These are phyloP conservation scores for Debaryomycetaceae sp. DNA, from an alignment of 1,139 yeast species.

Conservation along the genomic window DNA sequence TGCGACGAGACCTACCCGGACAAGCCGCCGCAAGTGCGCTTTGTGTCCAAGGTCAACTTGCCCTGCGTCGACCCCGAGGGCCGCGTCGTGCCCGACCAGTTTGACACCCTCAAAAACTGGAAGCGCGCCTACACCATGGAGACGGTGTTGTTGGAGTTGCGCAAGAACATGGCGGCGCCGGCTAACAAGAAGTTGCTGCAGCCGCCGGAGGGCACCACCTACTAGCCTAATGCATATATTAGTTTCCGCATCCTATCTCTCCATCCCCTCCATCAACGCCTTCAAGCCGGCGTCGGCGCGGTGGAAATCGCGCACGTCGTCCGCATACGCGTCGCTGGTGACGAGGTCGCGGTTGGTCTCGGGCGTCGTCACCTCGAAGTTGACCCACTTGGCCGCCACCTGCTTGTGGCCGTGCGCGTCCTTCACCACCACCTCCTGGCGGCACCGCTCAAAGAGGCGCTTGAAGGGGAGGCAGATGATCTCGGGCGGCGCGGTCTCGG, in stretches of 20 bases:
- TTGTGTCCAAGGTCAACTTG: slow-evolving; percentile 78
- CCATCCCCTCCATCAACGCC: slow-evolving; percentile 27
- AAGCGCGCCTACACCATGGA: slow-evolving; percentile 88
- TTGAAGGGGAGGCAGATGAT: slow-evolving; percentile 53
- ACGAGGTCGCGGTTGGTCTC: slow-evolving; percentile 31
- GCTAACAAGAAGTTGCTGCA: slow-evolving; percentile 82
- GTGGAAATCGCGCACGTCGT: slow-evolving; percentile 31
- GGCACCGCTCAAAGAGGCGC: slow-evolving; percentile 47
- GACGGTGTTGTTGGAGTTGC: slow-evolving; percentile 77
- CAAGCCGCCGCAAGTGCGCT: slow-evolving; percentile 75
- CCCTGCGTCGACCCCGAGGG: slow-evolving; percentile 85
- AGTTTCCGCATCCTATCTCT: no score
- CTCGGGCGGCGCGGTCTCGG: slow-evolving; percentile 28
- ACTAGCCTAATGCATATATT: slow-evolving; percentile 20
- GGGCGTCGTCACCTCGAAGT: slow-evolving; percentile 41
- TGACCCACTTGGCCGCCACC: slow-evolving; percentile 27
- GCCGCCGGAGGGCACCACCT: slow-evolving; percentile 84
- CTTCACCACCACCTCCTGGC: slow-evolving; percentile 20
- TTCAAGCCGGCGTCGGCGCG: slow-evolving; percentile 37
- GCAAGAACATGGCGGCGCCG: slow-evolving; percentile 80
- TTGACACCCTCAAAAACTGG: slow-evolving; percentile 80
- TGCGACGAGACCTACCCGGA: slow-evolving; percentile 90
- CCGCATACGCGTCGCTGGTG: slow-evolving; percentile 20
- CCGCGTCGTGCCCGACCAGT: slow-evolving; percentile 52
- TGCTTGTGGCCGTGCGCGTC: slow-evolving; percentile 24